Conservation (phyloP, 148 eudicot species). For the Spergularia bocconei region DNA sequence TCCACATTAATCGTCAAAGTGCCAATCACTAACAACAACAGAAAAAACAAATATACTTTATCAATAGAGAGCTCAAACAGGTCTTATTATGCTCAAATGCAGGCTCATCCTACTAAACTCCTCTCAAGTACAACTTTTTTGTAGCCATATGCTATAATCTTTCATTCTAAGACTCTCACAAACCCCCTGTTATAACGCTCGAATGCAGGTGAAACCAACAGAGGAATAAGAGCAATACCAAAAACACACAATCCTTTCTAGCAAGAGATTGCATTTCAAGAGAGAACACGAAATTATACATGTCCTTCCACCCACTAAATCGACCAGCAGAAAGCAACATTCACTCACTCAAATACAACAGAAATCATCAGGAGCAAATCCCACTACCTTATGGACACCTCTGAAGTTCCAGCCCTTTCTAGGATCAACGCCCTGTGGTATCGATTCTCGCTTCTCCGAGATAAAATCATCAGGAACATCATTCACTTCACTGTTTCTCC, state of each 20-base stretch:
- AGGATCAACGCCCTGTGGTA: slow-evolving; percentile 80
- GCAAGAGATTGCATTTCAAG: not conserved
- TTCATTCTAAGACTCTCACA: no score
- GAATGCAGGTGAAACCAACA: no score
- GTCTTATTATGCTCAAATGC: not conserved
- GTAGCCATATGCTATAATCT: not conserved
- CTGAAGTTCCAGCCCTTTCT: slow-evolving; percentile 76
- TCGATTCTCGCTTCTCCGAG: slow-evolving; percentile 42
- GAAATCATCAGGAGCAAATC: not conserved
- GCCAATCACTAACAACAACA: not conserved
- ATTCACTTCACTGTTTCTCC: slow-evolving; percentile 25
- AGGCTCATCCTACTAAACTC: not conserved
- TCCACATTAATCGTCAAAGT: not conserved
- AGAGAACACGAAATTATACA: not conserved
- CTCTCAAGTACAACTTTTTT: not conserved
- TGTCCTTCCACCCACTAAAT: not conserved
- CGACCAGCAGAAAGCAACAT: not conserved
- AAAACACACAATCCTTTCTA: no score
- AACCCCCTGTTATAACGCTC: no score
- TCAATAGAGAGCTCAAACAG: not conserved
- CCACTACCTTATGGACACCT: slow-evolving; percentile 88
- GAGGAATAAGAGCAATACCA: no score
- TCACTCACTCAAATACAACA: not conserved
- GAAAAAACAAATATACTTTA: not conserved
- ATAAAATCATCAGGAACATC: slow-evolving; percentile 40